Base-by-base conservation (phyloP, 495 filamentous ascomycete genomes). In the Hypoxylon cercidicola region DNA sequence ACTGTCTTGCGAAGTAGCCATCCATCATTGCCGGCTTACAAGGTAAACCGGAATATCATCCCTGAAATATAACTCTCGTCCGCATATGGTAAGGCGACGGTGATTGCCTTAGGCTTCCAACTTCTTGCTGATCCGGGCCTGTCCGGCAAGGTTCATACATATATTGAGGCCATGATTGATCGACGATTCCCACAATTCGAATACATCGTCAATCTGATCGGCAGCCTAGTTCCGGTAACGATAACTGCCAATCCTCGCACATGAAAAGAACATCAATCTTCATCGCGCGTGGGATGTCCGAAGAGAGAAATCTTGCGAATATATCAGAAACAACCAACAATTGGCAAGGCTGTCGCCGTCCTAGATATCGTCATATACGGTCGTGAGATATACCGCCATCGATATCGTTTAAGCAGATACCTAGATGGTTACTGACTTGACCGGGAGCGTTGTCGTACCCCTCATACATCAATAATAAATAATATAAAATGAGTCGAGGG, bases 201-300 rank as follows among this genome's bases (percentile, higher is more conserved):
- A 50, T 58, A 45, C 44, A 60, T 63, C 64, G 64, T 62, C 64
- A 68, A 63, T 55, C 48, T 59, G 59, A 68, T 68, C 64, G 54
- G 44, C 65, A 55, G 23, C 18, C 53, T 62, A 53, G 18, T 55
- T 68, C 20, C 16, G 39, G 59, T 55, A 68, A 61, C 32, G 30
- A 40, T 34, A 2, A 30, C 23, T 51, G 60, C 20, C 32, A 55
- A 68, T 63, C 50, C 45, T 56, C 21, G 34, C 25, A 48, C 10
- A 35, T 43, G 37, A 62, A 44, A 62, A 37, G 19, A 53, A 48
- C 37, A 41, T 51, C 40, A 59, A 59, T 64, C 32, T 53, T 49
- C 40, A 49, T 34, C 25, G 37, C 37, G 62, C 45, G 62, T 50
- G 62, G 62, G 62, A 19, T 65, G 49, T 34, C 7, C 34, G 39